These are phyloP conservation scores for Diaporthe sp. DNA, from an alignment of 2,329 filamentous ascomycete genomes.

Conservation along the genomic window DNA sequence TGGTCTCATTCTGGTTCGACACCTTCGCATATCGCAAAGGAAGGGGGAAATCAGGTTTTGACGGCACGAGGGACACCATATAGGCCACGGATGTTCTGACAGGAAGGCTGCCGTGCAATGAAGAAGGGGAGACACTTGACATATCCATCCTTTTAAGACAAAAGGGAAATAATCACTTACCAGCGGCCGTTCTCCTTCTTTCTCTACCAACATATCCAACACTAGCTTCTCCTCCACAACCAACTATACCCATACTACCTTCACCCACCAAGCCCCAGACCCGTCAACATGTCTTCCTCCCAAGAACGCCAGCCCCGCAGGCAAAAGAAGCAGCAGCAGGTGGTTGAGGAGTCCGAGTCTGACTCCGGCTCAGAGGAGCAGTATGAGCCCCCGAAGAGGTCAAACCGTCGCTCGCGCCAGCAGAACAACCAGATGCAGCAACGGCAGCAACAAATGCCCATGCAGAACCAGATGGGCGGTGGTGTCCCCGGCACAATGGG, in stretches of 20 bases:
- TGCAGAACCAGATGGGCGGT: conserved; percentile 51
- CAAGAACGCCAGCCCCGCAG: conserved; percentile 46
- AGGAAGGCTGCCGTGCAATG: background rate
- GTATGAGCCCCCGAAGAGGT: conserved; percentile 41
- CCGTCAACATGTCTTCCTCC: conserved; percentile 43
- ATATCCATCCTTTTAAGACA: conserved; percentile 1
- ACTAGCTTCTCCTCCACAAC: background rate
- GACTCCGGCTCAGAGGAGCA: conserved; percentile 46
- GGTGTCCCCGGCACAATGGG: conserved; percentile 55
- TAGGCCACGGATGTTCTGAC: conserved; percentile 4
- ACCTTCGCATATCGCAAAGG: background rate
- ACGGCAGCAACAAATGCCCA: conserved; percentile 45
- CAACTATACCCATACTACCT: conserved; percentile 34
- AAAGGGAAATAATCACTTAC: conserved; percentile 8
- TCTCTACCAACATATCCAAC: conserved; percentile 2
- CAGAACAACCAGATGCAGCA: conserved; percentile 43
- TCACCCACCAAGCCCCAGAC: conserved; percentile 18
- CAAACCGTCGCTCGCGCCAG: conserved; percentile 38
- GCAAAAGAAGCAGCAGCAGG: conserved; percentile 40
- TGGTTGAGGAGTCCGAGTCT: conserved; percentile 49
- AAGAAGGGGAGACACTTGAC: background rate
- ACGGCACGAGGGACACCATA: conserved; percentile 14
- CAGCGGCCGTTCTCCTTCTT: background rate
- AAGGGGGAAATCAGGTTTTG: conserved; percentile 34
- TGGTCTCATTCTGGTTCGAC: conserved; percentile 34